Evolutionary conservation across 176 grass and related monocot genomes (phyloP).

Genomic region (Tillandsia fasciculata): DNA sequence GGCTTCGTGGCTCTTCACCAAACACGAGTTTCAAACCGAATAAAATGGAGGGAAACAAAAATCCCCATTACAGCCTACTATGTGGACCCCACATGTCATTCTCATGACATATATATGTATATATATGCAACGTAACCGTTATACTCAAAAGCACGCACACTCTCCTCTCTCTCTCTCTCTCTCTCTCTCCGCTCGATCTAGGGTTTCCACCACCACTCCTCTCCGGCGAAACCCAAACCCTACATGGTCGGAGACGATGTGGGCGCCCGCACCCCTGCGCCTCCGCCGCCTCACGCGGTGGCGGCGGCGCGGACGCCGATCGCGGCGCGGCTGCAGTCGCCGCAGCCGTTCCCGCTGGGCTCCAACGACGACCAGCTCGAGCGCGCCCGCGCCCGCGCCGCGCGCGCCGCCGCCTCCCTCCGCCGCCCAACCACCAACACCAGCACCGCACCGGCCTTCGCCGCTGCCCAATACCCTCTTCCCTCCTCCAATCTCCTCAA

Average conservation of each 20-base stretch:
- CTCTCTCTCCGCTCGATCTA: too few species aligned
- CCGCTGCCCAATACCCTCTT: background rate
- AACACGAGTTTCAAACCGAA: too few species aligned
- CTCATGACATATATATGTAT: too few species aligned
- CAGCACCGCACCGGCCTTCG: conserved; percentile 11
- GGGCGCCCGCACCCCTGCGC: conserved; percentile 6
- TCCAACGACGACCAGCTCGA: conserved; percentile 89
- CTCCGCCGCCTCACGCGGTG: conserved; percentile 1
- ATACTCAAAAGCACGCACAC: too few species aligned
- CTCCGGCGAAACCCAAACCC: background rate
- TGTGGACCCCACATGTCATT: too few species aligned
- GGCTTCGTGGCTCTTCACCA: too few species aligned
- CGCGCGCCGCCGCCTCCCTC: conserved; percentile 44
- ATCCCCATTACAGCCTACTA: too few species aligned
- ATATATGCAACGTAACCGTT: too few species aligned
- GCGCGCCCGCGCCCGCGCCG: conserved; percentile 65
- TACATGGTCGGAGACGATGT: background rate
- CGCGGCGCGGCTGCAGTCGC: conserved; percentile 49
- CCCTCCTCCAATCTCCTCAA: conserved; percentile 42
- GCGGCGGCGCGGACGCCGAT: conserved; percentile 19
- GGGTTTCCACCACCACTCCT: background rate
- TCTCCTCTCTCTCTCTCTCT: too few species aligned
- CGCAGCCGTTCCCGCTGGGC: conserved; percentile 50
- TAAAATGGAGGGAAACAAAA: too few species aligned
- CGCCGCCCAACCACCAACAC: conserved; percentile 34